Evolutionary conservation across 805 yeast genomes (phyloP).

Genomic region (Cyberlindnera samutprakarnensis): DNA sequence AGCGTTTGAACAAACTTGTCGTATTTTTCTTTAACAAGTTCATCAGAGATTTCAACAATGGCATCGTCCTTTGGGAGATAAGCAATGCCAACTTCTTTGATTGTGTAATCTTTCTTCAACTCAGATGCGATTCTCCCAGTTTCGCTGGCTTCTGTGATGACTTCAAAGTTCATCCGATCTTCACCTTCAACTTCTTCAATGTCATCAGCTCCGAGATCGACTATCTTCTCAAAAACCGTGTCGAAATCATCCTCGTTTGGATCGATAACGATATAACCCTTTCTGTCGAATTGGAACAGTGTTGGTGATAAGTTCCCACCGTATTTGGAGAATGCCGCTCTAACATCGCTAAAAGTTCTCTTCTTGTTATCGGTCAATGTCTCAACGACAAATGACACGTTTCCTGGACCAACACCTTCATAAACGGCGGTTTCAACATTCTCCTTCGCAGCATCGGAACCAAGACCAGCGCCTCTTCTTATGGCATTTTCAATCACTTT

Average conservation of each 20-base stretch:
- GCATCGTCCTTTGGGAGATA: slow-evolving; percentile 59
- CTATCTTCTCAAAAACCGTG: slow-evolving; percentile 60
- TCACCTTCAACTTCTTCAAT: slow-evolving; percentile 41
- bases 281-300: slow-evolving; percentile 64
- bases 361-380: slow-evolving; percentile 86
- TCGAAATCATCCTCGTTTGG: slow-evolving; percentile 41
- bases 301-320: slow-evolving; percentile 74
- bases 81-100: slow-evolving; percentile 66
- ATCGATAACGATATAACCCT: slow-evolving; percentile 62
- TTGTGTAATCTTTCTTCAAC: slow-evolving; percentile 44
- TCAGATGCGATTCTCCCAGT: slow-evolving; percentile 54
- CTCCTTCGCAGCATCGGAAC: slow-evolving; percentile 35
- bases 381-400: slow-evolving; percentile 78
- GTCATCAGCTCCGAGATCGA: slow-evolving; percentile 74
- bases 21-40: slow-evolving; percentile 42
- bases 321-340: slow-evolving; percentile 65
- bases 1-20: slow-evolving; percentile 52
- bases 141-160: slow-evolving; percentile 58
- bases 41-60: slow-evolving; percentile 44
- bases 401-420: slow-evolving; percentile 92
- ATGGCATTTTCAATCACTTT: slow-evolving; percentile 83
- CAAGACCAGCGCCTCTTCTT: slow-evolving; percentile 73
- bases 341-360: slow-evolving; percentile 68
- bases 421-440: slow-evolving; percentile 54
- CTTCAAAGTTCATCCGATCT: slow-evolving; percentile 28